Evolutionary conservation across 305 asterid genomes (phyloP).

Genomic region (Withania somnifera): DNA sequence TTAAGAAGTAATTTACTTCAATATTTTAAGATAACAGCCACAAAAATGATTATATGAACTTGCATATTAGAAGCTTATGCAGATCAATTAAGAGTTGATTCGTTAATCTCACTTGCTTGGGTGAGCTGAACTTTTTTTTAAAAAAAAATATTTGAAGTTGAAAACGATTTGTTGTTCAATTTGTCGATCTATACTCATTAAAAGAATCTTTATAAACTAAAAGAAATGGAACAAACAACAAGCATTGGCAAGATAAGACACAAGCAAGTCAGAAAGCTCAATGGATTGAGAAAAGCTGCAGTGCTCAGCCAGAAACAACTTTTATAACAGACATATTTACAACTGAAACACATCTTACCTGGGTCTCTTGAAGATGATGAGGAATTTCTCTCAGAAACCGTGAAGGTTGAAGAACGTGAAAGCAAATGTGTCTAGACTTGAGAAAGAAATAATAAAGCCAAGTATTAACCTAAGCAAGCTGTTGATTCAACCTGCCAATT

Average conservation of each 20-base stretch:
- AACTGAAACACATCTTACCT: constrained; percentile 27
- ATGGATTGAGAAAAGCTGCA: background rate
- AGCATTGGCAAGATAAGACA: background rate
- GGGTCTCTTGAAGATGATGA: constrained; percentile 51
- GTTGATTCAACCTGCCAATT: constrained; percentile 81
- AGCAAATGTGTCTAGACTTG: constrained; percentile 16
- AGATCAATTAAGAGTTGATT: background rate
- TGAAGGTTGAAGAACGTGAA: constrained; percentile 91
- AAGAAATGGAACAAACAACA: background rate
- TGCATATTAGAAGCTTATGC: background rate
- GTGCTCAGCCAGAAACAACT: background rate
- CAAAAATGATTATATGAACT: background rate
- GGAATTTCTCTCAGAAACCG: constrained; percentile 95
- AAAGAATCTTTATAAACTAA: background rate
- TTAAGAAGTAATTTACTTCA: background rate
- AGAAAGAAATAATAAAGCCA: constrained; percentile 6
- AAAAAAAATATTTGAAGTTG: background rate
- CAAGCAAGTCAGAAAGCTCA: background rate
- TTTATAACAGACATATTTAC: background rate
- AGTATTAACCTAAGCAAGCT: background rate
- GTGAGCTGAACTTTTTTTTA: background rate
- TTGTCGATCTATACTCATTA: background rate
- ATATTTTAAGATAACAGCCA: background rate
- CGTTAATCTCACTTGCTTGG: background rate
- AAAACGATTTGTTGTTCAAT: background rate